Base-by-base conservation (phyloP, 257 asterid species). In the Plectranthus barbatus region DNA sequence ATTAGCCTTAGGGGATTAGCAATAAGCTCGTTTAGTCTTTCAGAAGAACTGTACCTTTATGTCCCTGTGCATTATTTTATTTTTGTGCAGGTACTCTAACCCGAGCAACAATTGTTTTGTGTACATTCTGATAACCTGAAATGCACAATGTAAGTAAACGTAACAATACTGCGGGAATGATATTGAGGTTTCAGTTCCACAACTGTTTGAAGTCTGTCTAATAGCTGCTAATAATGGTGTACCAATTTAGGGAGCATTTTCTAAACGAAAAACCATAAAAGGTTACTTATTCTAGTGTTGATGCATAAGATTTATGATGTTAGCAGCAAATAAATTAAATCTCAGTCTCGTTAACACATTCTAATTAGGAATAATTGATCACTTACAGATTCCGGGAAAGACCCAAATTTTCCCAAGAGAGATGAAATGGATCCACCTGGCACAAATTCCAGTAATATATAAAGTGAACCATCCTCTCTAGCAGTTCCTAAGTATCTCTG, bases 401-500 rank as follows among this genome's bases (percentile, higher is more conserved):
- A 93, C 68, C 97, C 99, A 68, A 93, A 90, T 53, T 90, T 93
- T 64, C 96, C 99, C 80, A 93, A 58, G 56, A 93, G 99, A 39
- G 99, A 93, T 36, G 99, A 83, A 68, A 93, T 93, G 48, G 97
- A 90, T 70, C 99, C 99, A 63, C 99, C 96, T 1, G 97, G 94
- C 68, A 93, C 99, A 81, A 93, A 93, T 68, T 93, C 99, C 73
- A 93, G 70, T 77, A 93, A 79, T 75, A 93, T 93, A 75, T 93
- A 86, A 72, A 93, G 71, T 9, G 97, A 84, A 60, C 85, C 95
- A 42, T 71, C 86, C 82, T 93, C 99, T 72, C 97, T 79, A 65
- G 94, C 99, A 59, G 97, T 93, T 66, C 99, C 99, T 75, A 93
- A 73, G 80, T 93, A 93, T 70, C 99, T 87, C 99, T 90, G 84